phyloP scores from a whole-genome alignment of 2,329 filamentous ascomycete genomes.

The Fusarium devonianum region DNA sequence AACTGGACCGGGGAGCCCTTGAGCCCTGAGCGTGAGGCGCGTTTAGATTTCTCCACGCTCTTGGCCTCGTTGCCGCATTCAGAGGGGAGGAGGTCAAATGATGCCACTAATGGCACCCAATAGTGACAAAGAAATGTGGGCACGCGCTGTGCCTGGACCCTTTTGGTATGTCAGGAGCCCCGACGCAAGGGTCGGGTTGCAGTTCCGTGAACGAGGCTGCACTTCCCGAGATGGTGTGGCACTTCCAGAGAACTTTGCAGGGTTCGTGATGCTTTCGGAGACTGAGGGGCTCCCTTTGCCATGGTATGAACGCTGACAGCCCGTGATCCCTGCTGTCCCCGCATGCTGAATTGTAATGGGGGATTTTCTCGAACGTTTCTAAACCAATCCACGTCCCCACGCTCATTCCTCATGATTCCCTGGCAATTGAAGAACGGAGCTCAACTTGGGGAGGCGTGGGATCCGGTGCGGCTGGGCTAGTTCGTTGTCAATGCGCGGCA shows the following conservation, averaged over 20 bases:
- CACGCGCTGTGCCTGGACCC: constrained; percentile 27
- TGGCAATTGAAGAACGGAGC: neutral
- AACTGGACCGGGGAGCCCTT: no score
- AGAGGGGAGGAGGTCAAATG: constrained; percentile 37
- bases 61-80: no score
- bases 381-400: no score
- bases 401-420: neutral
- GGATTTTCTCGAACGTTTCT: neutral
- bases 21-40: no score
- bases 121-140: constrained; percentile 6
- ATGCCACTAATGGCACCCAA: constrained; percentile 15
- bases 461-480: no score
- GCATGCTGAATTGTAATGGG: neutral
- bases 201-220: no score
- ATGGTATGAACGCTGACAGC: neutral
- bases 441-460: neutral
- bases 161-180: constrained; percentile 25
- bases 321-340: neutral
- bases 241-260: neutral
- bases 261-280: no score
- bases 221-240: neutral
- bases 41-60: no score
- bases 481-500: no score
- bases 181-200: constrained; percentile 6
- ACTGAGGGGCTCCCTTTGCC: no score